These are phyloP conservation scores for Alternaria infectoria DNA, from an alignment of 2,329 filamentous ascomycete genomes.

Conservation along the genomic window DNA sequence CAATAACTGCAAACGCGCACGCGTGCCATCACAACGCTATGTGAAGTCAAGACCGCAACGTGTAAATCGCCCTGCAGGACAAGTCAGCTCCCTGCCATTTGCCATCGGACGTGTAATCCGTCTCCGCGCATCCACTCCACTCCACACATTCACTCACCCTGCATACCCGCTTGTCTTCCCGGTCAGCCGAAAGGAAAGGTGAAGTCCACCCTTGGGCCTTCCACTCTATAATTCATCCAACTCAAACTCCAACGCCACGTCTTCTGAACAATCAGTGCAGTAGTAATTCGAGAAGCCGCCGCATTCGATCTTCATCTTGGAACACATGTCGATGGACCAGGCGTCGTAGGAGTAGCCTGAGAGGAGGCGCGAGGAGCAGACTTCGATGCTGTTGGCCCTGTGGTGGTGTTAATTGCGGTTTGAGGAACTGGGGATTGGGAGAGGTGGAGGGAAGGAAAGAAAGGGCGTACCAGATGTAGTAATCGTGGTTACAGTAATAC, in stretches of 20 bases:
- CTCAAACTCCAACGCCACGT: slow-evolving; percentile 51
- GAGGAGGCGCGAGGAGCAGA: slow-evolving; percentile 53
- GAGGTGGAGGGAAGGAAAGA: not conserved
- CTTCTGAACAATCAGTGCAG: slow-evolving; percentile 53
- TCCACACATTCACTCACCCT: not conserved
- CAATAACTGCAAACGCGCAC: slow-evolving; percentile 6
- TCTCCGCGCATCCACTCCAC: not conserved
- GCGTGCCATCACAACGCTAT: not conserved
- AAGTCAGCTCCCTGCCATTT: slow-evolving; percentile 6
- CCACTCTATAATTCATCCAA: slow-evolving; percentile 51
- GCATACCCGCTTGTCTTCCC: not conserved
- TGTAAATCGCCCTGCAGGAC: slow-evolving; percentile 14
- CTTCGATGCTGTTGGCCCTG: slow-evolving; percentile 53
- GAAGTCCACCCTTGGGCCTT: too few relatives aligned
- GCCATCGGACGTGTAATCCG: not conserved
- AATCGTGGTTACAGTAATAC: slow-evolving; percentile 58
- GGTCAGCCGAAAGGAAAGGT: not conserved
- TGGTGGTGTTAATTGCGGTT: not conserved
- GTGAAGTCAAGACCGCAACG: not conserved
- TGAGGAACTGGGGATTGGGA: too few relatives aligned
- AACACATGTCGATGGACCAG: slow-evolving; percentile 58
- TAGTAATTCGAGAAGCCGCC: slow-evolving; percentile 54
- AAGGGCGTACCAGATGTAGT: slow-evolving; percentile 52
- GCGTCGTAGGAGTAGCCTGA: slow-evolving; percentile 56
- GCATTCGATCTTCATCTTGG: slow-evolving; percentile 50